Conservation (phyloP, 139 green algal species). For the Chlorella sp. region DNA sequence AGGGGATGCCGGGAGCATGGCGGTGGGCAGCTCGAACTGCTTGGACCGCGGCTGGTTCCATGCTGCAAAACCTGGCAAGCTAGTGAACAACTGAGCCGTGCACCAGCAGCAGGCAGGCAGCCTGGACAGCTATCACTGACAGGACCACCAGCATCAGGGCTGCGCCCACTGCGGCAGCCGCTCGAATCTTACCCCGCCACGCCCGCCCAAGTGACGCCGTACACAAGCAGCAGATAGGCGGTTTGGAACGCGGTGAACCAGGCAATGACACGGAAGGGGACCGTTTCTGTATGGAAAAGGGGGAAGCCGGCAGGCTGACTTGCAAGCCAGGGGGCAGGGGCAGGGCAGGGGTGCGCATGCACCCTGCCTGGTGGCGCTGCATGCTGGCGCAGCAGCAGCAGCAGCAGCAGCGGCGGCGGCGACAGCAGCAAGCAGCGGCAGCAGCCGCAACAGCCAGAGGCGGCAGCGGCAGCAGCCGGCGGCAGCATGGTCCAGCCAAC, state of each 20-base stretch:
- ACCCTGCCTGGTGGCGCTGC: no score
- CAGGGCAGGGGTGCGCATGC: no score
- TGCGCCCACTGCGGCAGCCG: neutral
- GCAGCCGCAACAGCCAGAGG: neutral
- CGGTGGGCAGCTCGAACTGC: neutral
- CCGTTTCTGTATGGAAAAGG: conserved; percentile 46
- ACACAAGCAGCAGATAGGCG: conserved; percentile 51
- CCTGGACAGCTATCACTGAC: no score
- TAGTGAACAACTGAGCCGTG: neutral
- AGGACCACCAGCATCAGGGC: no score
- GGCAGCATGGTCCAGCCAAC: neutral
- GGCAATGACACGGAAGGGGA: conserved; percentile 60
- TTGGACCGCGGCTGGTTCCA: no score
- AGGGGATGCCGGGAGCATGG: neutral
- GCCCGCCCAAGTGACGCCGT: conserved; percentile 66
- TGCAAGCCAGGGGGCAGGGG: no score
- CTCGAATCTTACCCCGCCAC: conserved; percentile 28
- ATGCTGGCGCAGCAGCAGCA: no score
- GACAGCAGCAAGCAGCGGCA: no score
- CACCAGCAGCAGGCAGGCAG: neutral
- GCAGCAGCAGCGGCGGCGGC: no score
- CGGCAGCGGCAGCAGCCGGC: neutral
- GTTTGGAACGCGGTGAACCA: conserved; percentile 81
- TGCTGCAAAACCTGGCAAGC: neutral
- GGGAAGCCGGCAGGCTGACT: no score